Base-by-base conservation (phyloP, 2,329 filamentous ascomycete genomes). In the Scytalidium lignicola region DNA sequence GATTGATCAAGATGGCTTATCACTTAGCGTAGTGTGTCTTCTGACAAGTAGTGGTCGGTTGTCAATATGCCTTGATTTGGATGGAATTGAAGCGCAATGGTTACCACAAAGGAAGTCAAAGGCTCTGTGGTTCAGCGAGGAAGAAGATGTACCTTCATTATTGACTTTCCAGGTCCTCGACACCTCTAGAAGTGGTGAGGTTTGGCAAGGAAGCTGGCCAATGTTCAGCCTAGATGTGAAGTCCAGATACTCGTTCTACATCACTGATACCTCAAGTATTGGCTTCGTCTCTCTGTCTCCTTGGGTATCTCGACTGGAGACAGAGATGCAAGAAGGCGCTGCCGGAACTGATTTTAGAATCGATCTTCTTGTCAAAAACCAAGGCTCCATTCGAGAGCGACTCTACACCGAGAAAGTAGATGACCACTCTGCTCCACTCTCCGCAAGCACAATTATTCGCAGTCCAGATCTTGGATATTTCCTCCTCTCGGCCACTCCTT, bases 21-120 rank as follows among this genome's bases (percentile, higher is more conserved):
- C 82, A 1, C 66, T 85, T 21, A 71, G 78, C 3, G 68, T 84
- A 26, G 62, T 85, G 42, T 84, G 81, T 58, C 64, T 85, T 8
- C 68, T 85, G 1, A 80, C 80, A 1, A 78, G 75, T 2, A 82
- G 78, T 55, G 82, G 82, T 3, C 79, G 79, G 58, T 69, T 84
- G 49, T 74, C 79, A 41, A 70, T 85, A 32, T 84, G 80, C 56
- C 69, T 85, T 12, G 82, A 85, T 56, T 58, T 82, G 2, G 75
- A 82, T 9, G 80, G 80, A 1, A 73, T 84, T 15, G 76, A 85
- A 61, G 82, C 82, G n/a, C 78, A 83, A 60, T 85, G 82, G 82
- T 67, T 85, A 18, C 78, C 79, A 6, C 78, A 74, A 50, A 72
- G 69, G 58, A 82, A 75, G 57, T 72, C 70, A 1, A 77, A 70